Conservation (phyloP, 2,329 filamentous ascomycete genomes). For the Biscogniauxia marginata region DNA sequence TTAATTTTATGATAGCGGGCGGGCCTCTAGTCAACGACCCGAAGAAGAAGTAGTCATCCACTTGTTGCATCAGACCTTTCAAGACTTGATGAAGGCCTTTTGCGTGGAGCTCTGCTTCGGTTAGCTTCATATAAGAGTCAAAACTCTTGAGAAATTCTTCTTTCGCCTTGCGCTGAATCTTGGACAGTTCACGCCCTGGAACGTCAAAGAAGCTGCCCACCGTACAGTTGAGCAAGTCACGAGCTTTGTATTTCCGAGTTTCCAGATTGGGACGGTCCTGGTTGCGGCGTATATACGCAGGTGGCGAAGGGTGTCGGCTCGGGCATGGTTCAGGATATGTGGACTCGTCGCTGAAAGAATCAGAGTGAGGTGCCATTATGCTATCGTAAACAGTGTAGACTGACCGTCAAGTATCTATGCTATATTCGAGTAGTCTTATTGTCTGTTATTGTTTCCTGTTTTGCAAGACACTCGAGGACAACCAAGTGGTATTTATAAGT, state of each 20-base stretch:
- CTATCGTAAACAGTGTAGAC: not conserved
- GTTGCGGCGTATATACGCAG: not conserved
- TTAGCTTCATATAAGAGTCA: not conserved
- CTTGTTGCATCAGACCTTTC: not conserved
- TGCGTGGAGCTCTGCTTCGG: not conserved
- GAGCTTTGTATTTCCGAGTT: constrained; percentile 1
- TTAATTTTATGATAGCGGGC: constrained; percentile 1
- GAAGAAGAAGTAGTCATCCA: constrained; percentile 11
- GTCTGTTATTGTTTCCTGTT: not conserved
- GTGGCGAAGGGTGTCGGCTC: not conserved
- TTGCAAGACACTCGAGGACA: not conserved
- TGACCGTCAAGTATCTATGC: no score
- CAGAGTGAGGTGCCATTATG: not conserved
- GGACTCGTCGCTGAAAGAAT: not conserved
- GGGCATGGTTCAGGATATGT: not conserved
- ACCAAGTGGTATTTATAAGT: not conserved
- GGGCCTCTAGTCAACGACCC: constrained; percentile 8
- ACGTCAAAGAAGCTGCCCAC: constrained; percentile 7
- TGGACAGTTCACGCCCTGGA: not conserved
- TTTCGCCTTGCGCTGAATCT: not conserved
- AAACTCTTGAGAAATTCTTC: constrained; percentile 2
- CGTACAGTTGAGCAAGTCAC: constrained; percentile 7
- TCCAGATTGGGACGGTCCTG: not conserved
- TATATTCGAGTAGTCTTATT: not conserved
- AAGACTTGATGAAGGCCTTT: not conserved